Base-by-base conservation (phyloP, 2,329 filamentous ascomycete species). In the Chaetomium globosum region DNA sequence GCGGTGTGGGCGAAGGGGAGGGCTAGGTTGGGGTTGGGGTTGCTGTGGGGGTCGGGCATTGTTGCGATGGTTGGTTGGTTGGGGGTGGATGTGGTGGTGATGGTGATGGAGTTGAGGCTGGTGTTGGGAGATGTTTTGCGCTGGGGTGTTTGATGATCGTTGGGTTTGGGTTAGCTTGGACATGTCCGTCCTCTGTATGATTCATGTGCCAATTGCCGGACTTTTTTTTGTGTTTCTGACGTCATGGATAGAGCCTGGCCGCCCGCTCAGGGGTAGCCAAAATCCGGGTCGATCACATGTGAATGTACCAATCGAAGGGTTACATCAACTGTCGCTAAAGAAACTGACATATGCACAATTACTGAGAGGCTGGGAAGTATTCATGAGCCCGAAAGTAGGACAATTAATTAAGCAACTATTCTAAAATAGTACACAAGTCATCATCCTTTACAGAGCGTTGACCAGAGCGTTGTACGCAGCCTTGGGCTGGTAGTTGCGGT, bases 401-500 rank as follows among this genome's bases (percentile, higher is more conserved):
- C 39, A 43, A 19, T 43, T n/a, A 43, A 19, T 39, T 16, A 7
- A 6, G 16, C 16, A 7, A 7, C 16, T 48, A 48, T 48, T 4
- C 19, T 48, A 12, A 48, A 53, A 48, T 48, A 23, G 46, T n/a
- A 21, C 5, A 7, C n/a, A 21, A 8, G 13, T 7, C 10, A 21
- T 31, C 28, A 36, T 16, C 51, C 23, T 28, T 65, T 61, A 65
- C 54, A 65, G 21, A 28, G 63, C 63, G 49, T 59, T 62, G 31
- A 65, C 39, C 58, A 65, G 21, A 21, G 63, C 48, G 48, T 59
- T 65, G 63, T 58, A 65, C n/a, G 63, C 63, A 1, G 58, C 63
- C 59, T 65, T 65, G 7, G 63, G 59, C 58, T 54, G 53, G 59
- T 65, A 65, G 63, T 49, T 61, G 63, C 63, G 19, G 54, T 65